Evolutionary conservation across 257 asterid genomes (phyloP), one percentile per base, ranked within the genome.

Genomic region (Penstemon davidsonii): DNA sequence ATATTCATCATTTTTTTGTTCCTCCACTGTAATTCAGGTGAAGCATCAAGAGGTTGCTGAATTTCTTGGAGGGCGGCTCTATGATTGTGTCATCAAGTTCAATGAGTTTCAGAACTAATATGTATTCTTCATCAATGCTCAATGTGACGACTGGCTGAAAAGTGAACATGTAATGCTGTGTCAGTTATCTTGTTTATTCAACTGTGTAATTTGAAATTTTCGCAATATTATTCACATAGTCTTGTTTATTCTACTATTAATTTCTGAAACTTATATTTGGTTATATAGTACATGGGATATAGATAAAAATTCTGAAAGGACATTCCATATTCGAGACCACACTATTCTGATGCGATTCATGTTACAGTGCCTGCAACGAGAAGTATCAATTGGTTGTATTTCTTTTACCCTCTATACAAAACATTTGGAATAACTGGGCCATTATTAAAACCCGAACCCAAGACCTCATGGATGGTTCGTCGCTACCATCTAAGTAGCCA

Each of bases 321-420:
- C 99, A 55, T 82, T 87, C 99, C 99, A 94, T 75, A 94, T 94
- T 76, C 96, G 88, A 60, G 99, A 88, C 99, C 99, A 94, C 67
- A 94, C 99, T 68, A 94, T 80, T 78, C 99, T 87, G 76, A 91
- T 94, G 68, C 97, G 97, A 79, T 87, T 83, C 96, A 94, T 94
- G 85, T 94, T 94, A 76, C 90, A 94, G 80, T 94, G 99, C 85
- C 99, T 94, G 92, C 91, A 87, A 82, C 75, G 54, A 55, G 74
- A 68, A 55, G 62, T 60, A 36, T 45, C 55, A 45, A 44, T 55
- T 73, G 50, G 66, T 71, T 68, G 72, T 58, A 66, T 75, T 68
- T 62, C 58, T 55, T 76, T 67, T 71, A 60, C 60, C 64, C 58
- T 41, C 67, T 11, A 55, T 64, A 8, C 43, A 58, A 66, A 53